Evolutionary conservation across 768 basidiomycete species (phyloP).

Genomic region (Favolaschia claudopus): DNA sequence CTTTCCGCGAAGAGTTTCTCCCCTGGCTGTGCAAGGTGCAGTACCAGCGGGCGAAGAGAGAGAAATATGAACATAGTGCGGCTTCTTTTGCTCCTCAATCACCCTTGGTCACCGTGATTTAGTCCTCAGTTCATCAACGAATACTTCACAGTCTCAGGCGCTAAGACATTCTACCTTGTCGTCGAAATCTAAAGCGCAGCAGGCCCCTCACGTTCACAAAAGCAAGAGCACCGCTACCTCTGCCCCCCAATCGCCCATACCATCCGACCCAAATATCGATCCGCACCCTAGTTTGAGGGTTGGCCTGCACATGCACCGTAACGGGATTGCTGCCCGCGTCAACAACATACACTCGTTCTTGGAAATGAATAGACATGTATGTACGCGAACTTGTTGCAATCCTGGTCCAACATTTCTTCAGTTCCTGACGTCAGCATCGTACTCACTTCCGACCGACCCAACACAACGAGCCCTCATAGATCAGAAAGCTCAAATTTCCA

Average conservation of each 20-base stretch:
- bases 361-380: conserved; percentile 81
- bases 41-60: conserved; percentile 67
- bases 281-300: conserved; percentile 63
- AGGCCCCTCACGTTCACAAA: conserved; percentile 32
- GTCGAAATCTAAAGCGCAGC: conserved; percentile 26
- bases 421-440: conserved; percentile 62
- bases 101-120: not conserved
- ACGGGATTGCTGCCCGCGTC: conserved; percentile 70
- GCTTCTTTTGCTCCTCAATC: not conserved
- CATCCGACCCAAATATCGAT: conserved; percentile 43
- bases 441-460: conserved; percentile 63
- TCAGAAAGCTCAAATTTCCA: conserved; percentile 81
- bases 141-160: conserved; percentile 57
- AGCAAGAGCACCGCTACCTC: conserved; percentile 44
- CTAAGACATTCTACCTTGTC: conserved; percentile 67
- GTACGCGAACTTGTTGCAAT: conserved; percentile 30
- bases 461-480: conserved; percentile 77
- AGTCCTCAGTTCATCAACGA: conserved; percentile 58
- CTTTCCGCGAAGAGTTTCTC: conserved; percentile 88
- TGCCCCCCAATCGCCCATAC: conserved; percentile 53
- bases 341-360: conserved; percentile 82
- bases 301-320: conserved; percentile 66
- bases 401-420: conserved; percentile 30
- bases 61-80: conserved; percentile 67
- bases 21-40: conserved; percentile 93